These are phyloP conservation scores for Scenedesmus sp. DNA, from an alignment of 163 green algal genomes.

Conservation along the genomic window DNA sequence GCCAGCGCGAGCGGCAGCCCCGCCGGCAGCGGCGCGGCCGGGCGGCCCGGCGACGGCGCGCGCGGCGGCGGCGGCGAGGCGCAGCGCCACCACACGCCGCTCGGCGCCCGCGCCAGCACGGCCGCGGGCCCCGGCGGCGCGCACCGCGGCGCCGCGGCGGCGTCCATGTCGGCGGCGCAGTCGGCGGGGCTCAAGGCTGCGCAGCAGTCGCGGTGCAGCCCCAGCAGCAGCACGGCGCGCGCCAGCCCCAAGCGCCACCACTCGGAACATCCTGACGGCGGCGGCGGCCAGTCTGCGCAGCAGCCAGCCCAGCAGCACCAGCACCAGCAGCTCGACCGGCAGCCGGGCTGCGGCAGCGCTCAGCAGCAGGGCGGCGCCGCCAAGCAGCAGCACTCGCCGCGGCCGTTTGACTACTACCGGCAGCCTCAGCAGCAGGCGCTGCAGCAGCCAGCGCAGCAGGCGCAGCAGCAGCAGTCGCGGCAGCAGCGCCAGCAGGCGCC, in stretches of 20 bases:
- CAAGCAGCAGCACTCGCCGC: constrained; percentile 2
- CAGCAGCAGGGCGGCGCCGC: constrained; percentile 13
- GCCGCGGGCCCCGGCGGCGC: not conserved
- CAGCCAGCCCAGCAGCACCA: not conserved
- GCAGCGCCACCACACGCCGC: too few species aligned
- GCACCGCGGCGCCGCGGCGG: not conserved
- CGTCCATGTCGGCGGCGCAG: constrained; percentile 7
- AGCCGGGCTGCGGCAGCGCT: too few species aligned
- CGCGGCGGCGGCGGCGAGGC: too few species aligned
- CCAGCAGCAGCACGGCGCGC: constrained; percentile 1
- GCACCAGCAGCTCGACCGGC: constrained; percentile 34
- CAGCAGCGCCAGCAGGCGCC: constrained; percentile 32
- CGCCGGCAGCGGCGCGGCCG: not conserved
- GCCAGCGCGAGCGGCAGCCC: constrained; percentile 19
- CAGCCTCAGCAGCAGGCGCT: constrained; percentile 4
- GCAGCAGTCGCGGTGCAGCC: constrained; percentile 17
- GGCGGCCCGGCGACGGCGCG: too few species aligned
- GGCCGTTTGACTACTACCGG: not conserved
- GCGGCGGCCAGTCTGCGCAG: too few species aligned
- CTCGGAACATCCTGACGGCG: too few species aligned
- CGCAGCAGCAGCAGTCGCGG: constrained; percentile 20
- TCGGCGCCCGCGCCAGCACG: not conserved
- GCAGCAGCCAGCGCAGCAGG: constrained; percentile 16
- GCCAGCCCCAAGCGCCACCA: constrained; percentile 12
- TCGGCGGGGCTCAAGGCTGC: constrained; percentile 15